These are phyloP conservation scores for Coemansia sp. DNA, from an alignment of 192 early-diverging fungal species.

Conservation along the genomic window DNA sequence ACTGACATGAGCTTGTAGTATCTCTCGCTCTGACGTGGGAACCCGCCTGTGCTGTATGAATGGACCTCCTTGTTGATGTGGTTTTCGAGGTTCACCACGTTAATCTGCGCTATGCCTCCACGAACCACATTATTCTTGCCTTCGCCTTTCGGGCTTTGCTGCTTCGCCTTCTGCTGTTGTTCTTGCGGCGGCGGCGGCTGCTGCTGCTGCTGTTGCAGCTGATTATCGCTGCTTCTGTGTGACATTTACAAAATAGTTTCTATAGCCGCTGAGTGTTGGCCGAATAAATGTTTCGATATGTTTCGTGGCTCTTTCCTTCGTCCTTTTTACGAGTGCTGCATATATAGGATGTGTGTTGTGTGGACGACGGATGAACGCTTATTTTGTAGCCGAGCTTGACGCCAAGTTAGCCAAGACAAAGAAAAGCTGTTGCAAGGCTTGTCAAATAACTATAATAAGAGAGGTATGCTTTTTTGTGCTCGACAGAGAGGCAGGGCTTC, in stretches of 20 bases:
- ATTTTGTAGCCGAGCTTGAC: no score
- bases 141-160: background rate
- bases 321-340: background rate
- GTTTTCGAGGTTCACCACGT: slow-evolving; percentile 34
- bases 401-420: no score
- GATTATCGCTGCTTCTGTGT: background rate
- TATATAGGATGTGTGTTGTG: background rate
- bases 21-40: slow-evolving; percentile 51
- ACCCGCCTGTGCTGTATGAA: slow-evolving; percentile 47
- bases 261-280: background rate
- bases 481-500: background rate
- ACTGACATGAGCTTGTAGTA: slow-evolving; percentile 57
- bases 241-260: background rate
- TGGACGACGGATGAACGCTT: no score
- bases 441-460: background rate
- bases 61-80: slow-evolving; percentile 47
- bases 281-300: background rate
- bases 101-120: slow-evolving; percentile 49
- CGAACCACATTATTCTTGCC: slow-evolving; percentile 23
- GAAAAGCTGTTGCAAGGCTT: no score
- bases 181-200: no score
- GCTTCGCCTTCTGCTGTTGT: background rate
- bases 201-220: slow-evolving; percentile 3
- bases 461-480: background rate
- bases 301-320: background rate